phyloP scores from a whole-genome alignment of 1,139 yeast species.

The Geotrichum candidum region DNA sequence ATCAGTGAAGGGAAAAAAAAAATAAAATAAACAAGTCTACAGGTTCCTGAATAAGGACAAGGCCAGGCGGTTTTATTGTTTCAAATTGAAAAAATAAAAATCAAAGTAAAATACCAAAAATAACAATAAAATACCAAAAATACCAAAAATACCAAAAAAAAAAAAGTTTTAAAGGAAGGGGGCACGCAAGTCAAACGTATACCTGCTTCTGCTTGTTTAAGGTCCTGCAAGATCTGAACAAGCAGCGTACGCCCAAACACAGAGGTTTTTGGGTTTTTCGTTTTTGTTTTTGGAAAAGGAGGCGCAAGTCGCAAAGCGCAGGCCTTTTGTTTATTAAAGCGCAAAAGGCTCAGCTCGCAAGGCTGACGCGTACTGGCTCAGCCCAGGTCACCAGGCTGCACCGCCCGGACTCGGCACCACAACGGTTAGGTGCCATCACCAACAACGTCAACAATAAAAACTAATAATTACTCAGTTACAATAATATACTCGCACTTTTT shows the following conservation, averaged over 20 bases:
- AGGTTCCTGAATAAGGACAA: neutral
- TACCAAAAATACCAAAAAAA: too few species aligned
- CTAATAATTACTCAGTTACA: neutral
- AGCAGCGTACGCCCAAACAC: too few species aligned
- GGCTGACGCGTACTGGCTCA: too few species aligned
- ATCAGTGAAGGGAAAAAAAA: neutral
- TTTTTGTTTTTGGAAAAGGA: too few species aligned
- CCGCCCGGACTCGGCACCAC: neutral
- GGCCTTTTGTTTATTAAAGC: too few species aligned
- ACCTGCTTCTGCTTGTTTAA: too few species aligned
- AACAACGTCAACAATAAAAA: neutral
- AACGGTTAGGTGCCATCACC: neutral
- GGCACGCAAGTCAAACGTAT: too few species aligned
- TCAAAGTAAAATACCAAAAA: neutral
- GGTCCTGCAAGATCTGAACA: too few species aligned
- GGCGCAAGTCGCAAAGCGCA: too few species aligned
- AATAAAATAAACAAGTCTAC: neutral
- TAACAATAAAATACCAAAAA: neutral
- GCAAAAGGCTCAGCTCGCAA: too few species aligned
- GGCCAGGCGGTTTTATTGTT: neutral
- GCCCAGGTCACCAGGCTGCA: neutral
- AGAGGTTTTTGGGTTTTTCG: too few species aligned
- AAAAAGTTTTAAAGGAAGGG: too few species aligned
- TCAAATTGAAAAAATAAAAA: neutral
- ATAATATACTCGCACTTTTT: neutral